A percentile compares a stretch with the other conserved stretches of the same genome.
Conservation (phyloP, 164 flowering plant species). For the Magnolia officinalis region DNA sequence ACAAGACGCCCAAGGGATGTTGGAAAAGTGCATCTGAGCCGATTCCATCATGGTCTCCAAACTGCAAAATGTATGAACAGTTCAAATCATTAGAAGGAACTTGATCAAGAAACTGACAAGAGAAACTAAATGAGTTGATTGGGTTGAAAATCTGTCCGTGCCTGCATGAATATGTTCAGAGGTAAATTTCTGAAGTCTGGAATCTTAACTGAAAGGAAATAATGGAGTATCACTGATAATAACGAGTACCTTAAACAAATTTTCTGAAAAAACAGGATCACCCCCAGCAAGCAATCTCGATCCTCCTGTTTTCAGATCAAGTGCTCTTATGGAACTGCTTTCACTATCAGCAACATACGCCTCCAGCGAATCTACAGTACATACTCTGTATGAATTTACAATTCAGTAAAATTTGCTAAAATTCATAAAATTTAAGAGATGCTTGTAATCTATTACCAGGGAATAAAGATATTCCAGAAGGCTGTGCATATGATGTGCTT, state of each 20-base stretch:
- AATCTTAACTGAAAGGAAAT: background rate
- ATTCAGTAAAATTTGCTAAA: background rate
- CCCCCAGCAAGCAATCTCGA: constrained; percentile 89
- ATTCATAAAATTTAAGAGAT: background rate
- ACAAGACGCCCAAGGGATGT: constrained; percentile 86
- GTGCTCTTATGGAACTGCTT: constrained; percentile 91
- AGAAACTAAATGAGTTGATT: background rate
- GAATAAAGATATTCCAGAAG: constrained; percentile 82
- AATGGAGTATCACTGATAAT: background rate
- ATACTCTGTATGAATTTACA: background rate
- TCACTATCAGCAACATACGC: constrained; percentile 89
- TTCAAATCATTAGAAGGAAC: background rate
- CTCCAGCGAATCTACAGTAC: constrained; percentile 53
- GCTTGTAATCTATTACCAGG: constrained; percentile 45
- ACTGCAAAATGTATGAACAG: constrained; percentile 39
- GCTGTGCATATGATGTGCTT: constrained; percentile 90
- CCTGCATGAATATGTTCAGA: background rate
- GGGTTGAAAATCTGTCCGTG: background rate
- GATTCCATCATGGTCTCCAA: constrained; percentile 90
- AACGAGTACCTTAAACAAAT: constrained; percentile 66
- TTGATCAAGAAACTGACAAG: background rate
- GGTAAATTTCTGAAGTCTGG: background rate
- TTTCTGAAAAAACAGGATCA: constrained; percentile 80
- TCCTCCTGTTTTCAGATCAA: constrained; percentile 82
- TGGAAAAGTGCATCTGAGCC: constrained; percentile 94